Evolutionary conservation across 2,329 filamentous ascomycete genomes (phyloP), one percentile per base, ranked within the genome.

Genomic region (Aureobasidium sp.): DNA sequence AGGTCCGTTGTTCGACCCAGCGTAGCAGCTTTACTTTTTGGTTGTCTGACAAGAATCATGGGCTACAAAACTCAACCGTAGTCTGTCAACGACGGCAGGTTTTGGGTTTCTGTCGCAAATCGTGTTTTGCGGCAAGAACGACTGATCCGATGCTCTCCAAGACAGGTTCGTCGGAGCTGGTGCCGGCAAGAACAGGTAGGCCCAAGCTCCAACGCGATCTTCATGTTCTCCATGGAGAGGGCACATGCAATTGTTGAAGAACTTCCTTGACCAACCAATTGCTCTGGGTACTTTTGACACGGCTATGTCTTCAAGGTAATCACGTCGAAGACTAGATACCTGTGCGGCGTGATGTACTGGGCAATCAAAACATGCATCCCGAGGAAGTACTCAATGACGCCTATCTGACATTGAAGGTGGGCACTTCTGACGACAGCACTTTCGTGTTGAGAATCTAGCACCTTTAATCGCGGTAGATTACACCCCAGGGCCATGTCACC

Each of bases 1-100:
- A 60, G 57, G 57, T 60, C 57, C 57, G 57, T 60, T 60, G 57
- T 60, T 60, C 57, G 57, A 60, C 45, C 57, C 57, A 60, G 57
- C 57, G 57, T 60, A 60, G 57, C 57, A 60, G 57, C 57, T 60
- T 42, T 9, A n/a, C 45, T 60, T 60, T 59, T 48, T 57, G 27
- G 15, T 15, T 19, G 22, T 22, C 15, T 29, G 4, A 40, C 17
- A n/a, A 2, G 11, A 29, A 1, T 0, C n/a, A 14, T 37, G 14
- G 17, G n/a, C 24, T 19, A 1, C 4, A 8, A 50, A 1, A 9
- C 11, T 37, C 6, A n/a, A 7, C 17, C 3, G 3, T 27, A 5
- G 8, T 24, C 22, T 27, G 12, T 39, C 49, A 6, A 27, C 19
- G 7, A 11, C 7, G 3, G 19, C n/a, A 11, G 8, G 8, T 42